These are phyloP conservation scores for Rhynchosporium graminicola DNA, from an alignment of 2,329 filamentous ascomycete species.

Conservation along the genomic window DNA sequence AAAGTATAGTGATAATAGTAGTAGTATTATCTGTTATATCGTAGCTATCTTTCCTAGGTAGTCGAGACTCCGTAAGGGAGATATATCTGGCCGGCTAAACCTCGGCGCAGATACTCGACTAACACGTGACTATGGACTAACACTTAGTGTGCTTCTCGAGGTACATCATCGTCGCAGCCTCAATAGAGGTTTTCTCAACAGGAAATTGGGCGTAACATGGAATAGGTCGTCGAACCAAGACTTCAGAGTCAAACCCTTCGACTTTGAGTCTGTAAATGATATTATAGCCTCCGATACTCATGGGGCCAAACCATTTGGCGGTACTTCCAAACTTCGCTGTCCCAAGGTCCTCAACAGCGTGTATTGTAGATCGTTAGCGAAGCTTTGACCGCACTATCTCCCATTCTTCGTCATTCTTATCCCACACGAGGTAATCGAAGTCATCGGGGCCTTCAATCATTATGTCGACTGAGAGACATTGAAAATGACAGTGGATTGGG, in stretches of 20 bases:
- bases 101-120: too few species aligned
- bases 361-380: slow-evolving; percentile 17
- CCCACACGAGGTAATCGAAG: slow-evolving; percentile 30
- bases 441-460: slow-evolving; percentile 13
- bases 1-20: too few species aligned
- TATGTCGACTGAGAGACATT: slow-evolving; percentile 14
- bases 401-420: slow-evolving; percentile 31
- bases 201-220: slow-evolving; percentile 21
- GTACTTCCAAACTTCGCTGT: slow-evolving; percentile 22
- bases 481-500: slow-evolving; percentile 18
- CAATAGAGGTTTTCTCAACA: slow-evolving; percentile 22
- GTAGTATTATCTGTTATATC: too few species aligned
- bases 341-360: slow-evolving; percentile 21
- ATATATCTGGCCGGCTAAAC: too few species aligned
- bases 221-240: slow-evolving; percentile 25
- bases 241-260: slow-evolving; percentile 21
- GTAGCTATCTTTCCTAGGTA: too few species aligned
- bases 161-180: slow-evolving; percentile 18
- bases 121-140: too few species aligned
- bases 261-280: slow-evolving; percentile 29
- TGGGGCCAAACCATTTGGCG: slow-evolving; percentile 22
- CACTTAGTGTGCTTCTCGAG: slow-evolving; percentile 24
- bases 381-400: slow-evolving; percentile 24
- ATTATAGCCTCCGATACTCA: slow-evolving; percentile 32
- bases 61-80: too few species aligned